Percentiles rank a stretch among this genome's conserved stretches.
These are phyloP conservation scores for Aphanoascus verrucosus DNA, from an alignment of 2,329 filamentous ascomycete genomes.

Conservation along the genomic window DNA sequence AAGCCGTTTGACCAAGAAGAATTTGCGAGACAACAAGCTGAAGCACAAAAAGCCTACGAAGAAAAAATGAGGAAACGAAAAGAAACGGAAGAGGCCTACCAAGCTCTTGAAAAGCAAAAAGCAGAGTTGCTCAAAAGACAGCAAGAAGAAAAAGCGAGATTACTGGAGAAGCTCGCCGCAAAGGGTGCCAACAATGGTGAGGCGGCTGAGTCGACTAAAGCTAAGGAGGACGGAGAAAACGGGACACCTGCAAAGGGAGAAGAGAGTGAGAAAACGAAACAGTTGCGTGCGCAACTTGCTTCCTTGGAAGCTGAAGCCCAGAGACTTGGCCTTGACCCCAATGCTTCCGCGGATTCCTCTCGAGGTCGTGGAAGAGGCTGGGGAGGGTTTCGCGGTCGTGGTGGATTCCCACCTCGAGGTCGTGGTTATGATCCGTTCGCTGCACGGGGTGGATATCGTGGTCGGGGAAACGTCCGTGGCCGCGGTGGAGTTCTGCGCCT, in stretches of 20 bases:
- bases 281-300: constrained; percentile 45
- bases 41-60: constrained; percentile 47
- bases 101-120: constrained; percentile 44
- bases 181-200: constrained; percentile 26
- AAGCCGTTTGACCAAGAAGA: constrained; percentile 45
- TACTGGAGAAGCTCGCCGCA: constrained; percentile 41
- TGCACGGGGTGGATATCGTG: constrained; percentile 32
- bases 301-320: constrained; percentile 47
- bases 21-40: constrained; percentile 45
- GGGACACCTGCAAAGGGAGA: constrained; percentile 23
- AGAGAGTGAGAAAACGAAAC: constrained; percentile 40
- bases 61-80: constrained; percentile 43
- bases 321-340: constrained; percentile 42
- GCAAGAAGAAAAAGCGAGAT: constrained; percentile 43
- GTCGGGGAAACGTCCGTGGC: constrained; percentile 32
- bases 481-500: constrained; percentile 45
- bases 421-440: constrained; percentile 32
- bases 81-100: constrained; percentile 42
- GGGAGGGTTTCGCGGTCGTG: constrained; percentile 28
- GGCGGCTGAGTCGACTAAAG: constrained; percentile 21
- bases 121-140: constrained; percentile 43
- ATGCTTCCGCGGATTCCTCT: constrained; percentile 23
- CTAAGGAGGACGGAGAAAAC: constrained; percentile 10
- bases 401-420: constrained; percentile 21
- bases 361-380: constrained; percentile 22